These are phyloP conservation scores for Pythium diclinum DNA, from an alignment of 352 stramenopile genomes.

Conservation along the genomic window DNA sequence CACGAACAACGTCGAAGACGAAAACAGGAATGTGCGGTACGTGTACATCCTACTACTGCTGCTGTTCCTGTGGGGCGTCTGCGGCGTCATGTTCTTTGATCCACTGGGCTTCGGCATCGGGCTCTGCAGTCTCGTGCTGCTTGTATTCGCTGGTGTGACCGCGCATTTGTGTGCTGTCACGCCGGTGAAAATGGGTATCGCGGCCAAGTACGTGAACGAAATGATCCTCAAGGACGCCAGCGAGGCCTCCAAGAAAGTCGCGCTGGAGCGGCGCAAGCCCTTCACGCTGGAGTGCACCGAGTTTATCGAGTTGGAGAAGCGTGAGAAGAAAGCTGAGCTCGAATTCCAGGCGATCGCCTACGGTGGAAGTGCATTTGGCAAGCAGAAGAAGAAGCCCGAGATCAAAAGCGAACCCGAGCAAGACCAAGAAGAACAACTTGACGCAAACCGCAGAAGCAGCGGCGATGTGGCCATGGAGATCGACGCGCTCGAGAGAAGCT, in stretches of 20 bases:
- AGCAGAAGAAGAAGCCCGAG: conserved; percentile 35
- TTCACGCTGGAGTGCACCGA: conserved; percentile 78
- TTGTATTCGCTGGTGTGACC: conserved; percentile 72
- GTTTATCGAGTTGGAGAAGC: conserved; percentile 67
- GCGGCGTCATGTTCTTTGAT: conserved; percentile 88
- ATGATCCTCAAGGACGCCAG: conserved; percentile 86
- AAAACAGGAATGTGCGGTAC: conserved; percentile 65
- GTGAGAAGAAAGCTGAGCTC: conserved; percentile 75
- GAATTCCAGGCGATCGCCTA: conserved; percentile 84
- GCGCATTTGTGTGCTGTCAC: conserved; percentile 79
- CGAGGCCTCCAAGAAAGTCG: conserved; percentile 60
- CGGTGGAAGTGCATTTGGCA: conserved; percentile 54
- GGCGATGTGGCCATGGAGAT: conserved; percentile 68
- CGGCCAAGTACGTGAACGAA: conserved; percentile 87
- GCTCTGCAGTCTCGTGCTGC: conserved; percentile 80
- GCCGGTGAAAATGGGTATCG: conserved; percentile 85
- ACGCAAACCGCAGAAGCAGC: conserved; percentile 29
- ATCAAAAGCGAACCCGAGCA: conserved; percentile 20
- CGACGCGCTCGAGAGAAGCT: conserved; percentile 59
- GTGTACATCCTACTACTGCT: conserved; percentile 75
- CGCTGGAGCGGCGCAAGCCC: conserved; percentile 55
- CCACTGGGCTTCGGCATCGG: conserved; percentile 87
- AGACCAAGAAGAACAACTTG: conserved; percentile 1
- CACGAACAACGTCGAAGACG: conserved; percentile 89
- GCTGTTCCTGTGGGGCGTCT: conserved; percentile 81